These are phyloP conservation scores for Nitzschia inconspicua DNA, from an alignment of 108 stramenopile species.

Conservation along the genomic window DNA sequence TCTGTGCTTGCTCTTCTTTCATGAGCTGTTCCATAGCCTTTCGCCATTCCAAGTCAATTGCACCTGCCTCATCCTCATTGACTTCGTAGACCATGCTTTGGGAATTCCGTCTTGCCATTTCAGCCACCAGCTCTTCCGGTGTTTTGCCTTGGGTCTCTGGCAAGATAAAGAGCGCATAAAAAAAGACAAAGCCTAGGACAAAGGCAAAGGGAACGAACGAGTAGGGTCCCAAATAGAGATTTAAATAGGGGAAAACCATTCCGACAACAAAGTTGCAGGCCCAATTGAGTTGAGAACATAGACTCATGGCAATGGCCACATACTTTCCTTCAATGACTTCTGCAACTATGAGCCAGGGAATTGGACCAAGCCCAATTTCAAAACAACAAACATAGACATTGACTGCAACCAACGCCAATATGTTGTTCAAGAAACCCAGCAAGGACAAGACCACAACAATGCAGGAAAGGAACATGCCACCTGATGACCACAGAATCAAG, in stretches of 20 bases:
- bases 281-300: constrained; percentile 90
- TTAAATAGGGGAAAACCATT: constrained; percentile 84
- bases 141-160: constrained; percentile 89
- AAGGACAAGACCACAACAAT: constrained; percentile 65
- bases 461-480: constrained; percentile 77
- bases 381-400: constrained; percentile 88
- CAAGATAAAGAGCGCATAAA: constrained; percentile 43
- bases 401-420: constrained; percentile 70
- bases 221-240: constrained; percentile 66
- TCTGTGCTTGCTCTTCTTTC: constrained; percentile 69
- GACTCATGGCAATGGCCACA: constrained; percentile 82
- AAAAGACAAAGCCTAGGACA: constrained; percentile 61
- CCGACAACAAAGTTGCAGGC: constrained; percentile 89
- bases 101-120: constrained; percentile 63
- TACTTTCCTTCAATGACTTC: constrained; percentile 69
- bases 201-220: constrained; percentile 82
- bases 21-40: constrained; percentile 84
- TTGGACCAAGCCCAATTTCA: constrained; percentile 96
- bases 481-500: constrained; percentile 86
- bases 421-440: constrained; percentile 58
- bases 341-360: constrained; percentile 94
- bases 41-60: constrained; percentile 78
- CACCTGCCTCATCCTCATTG: constrained; percentile 42
- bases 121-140: constrained; percentile 64
- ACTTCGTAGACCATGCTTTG: constrained; percentile 67